A percentile compares a stretch with the other conserved stretches of the same genome.
Evolutionary conservation across 495 filamentous ascomycete species (phyloP).

Genomic region (Talaromyces wortmannii): DNA sequence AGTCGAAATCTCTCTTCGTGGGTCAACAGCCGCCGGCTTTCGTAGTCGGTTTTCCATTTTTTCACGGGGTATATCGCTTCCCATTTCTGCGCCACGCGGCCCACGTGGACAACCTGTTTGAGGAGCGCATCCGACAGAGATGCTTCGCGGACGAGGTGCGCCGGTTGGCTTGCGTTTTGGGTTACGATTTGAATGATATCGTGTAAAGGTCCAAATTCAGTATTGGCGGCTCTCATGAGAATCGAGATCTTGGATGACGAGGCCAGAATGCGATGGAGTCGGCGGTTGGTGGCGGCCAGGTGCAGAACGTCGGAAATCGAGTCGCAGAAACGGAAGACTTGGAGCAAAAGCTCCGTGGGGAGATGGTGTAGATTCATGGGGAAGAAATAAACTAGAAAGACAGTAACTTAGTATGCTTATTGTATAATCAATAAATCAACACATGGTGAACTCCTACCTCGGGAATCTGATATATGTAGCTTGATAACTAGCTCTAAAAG

Average conservation of each 20-base stretch:
- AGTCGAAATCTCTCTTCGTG: conserved; percentile 48
- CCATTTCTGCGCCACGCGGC: conserved; percentile 56
- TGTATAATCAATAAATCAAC: not conserved
- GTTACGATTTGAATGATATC: conserved; percentile 56
- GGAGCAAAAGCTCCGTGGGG: conserved; percentile 55
- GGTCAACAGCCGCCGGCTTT: conserved; percentile 55
- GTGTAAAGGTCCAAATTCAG: conserved; percentile 54
- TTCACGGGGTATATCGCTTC: conserved; percentile 61
- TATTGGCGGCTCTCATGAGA: conserved; percentile 42
- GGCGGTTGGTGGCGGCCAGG: conserved; percentile 46
- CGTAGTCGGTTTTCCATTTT: conserved; percentile 54
- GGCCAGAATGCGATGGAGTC: conserved; percentile 46
- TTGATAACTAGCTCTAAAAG: no score
- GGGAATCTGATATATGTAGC: not conserved
- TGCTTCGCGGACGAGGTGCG: conserved; percentile 39
- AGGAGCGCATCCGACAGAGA: conserved; percentile 48
- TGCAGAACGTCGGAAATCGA: conserved; percentile 46
- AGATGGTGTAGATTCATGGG: conserved; percentile 44
- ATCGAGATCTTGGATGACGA: conserved; percentile 46
- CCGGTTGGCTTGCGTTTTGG: conserved; percentile 48
- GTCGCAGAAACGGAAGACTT: conserved; percentile 50
- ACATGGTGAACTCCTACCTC: not conserved
- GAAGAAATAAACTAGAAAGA: not conserved
- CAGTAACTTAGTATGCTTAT: not conserved
- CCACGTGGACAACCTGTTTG: conserved; percentile 49